Evolutionary conservation across 345 rosid species (phyloP).

Genomic region (Crucihimalaya himalaica): DNA sequence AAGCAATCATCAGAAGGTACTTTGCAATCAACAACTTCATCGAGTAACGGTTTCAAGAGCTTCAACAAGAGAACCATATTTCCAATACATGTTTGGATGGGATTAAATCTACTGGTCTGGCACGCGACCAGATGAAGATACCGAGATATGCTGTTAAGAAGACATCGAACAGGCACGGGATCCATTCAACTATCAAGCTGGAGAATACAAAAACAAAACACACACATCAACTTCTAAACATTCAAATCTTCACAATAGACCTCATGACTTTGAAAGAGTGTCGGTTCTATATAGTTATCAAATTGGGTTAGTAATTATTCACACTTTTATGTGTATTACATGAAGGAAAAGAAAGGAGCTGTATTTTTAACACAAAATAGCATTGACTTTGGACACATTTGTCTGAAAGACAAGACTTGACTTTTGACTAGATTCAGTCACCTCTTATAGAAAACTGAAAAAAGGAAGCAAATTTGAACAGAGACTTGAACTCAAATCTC

Average conservation of each 20-base stretch:
- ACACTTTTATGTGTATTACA: not conserved
- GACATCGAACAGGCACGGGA: conserved; percentile 56
- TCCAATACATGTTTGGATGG: conserved; percentile 60
- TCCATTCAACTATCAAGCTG: conserved; percentile 55
- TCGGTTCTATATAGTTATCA: not conserved
- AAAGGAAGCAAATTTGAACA: conserved; percentile 19
- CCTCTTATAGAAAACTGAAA: conserved; percentile 25
- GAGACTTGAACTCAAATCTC: conserved; percentile 30
- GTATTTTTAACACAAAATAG: conserved; percentile 12
- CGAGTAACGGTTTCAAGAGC: conserved; percentile 77
- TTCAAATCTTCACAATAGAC: not conserved
- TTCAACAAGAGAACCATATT: conserved; percentile 58
- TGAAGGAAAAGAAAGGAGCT: not conserved
- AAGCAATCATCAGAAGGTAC: conserved; percentile 55
- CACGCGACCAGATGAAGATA: conserved; percentile 83
- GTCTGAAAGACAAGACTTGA: conserved; percentile 35
- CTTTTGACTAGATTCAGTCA: conserved; percentile 40
- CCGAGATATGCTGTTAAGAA: conserved; percentile 82
- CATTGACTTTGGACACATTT: conserved; percentile 40
- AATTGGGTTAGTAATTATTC: not conserved
- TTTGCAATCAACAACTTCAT: conserved; percentile 65
- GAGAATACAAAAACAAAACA: not conserved
- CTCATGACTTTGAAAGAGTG: conserved; percentile 9
- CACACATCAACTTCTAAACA: conserved; percentile 8
- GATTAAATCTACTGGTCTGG: conserved; percentile 56